Evolutionary conservation across 2,329 filamentous ascomycete species (phyloP), one percentile per base, ranked within the genome.

Genomic region (Podosphaera xanthii): DNA sequence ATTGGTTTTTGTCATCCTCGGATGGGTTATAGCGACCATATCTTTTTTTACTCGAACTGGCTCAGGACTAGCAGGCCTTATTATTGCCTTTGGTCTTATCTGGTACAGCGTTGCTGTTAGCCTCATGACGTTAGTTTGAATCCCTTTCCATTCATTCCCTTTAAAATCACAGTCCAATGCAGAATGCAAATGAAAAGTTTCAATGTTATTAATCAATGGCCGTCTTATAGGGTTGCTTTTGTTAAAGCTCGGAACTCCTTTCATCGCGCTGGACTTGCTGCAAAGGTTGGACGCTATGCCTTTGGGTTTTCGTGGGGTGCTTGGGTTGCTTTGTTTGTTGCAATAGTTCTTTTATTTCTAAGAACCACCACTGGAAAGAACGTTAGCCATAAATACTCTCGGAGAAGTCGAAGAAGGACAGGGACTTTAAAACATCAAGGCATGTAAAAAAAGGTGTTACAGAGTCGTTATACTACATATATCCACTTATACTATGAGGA

Each of bases 291-390:
- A 58, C 67, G 67, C 38, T 86, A 83, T 66, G 83, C 81, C 30
- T 87, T 87, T 67, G 87, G 79, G 52, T 91, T 89, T 72, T 82
- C 81, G 62, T 92, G 87, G 87, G 82, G 77, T 14, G 78, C 84
- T 1, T 81, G 82, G 71, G 79, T 78, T 8, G 77, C 77, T 59
- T 78, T 87, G 65, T 72, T 87, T 64, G 69, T 90, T 63, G 77
- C 84, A 14, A 79, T 77, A 3, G 64, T 87, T 36, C 72, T 88
- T 60, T 87, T 89, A 73, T 84, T 78, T 70, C 59, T 82, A 38
- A 81, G 81, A 5, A 10, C 10, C 10, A 10, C 36, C 10, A 10
- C 6, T 40, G 36, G 6, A 40, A 40, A 40, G 36, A 5, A 40
- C 10, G 36, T 40, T 40, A 40, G 36, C 36, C 36, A 40, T 40